Conservation (phyloP, 140 eudicot species). For the Cichorium intybus region DNA sequence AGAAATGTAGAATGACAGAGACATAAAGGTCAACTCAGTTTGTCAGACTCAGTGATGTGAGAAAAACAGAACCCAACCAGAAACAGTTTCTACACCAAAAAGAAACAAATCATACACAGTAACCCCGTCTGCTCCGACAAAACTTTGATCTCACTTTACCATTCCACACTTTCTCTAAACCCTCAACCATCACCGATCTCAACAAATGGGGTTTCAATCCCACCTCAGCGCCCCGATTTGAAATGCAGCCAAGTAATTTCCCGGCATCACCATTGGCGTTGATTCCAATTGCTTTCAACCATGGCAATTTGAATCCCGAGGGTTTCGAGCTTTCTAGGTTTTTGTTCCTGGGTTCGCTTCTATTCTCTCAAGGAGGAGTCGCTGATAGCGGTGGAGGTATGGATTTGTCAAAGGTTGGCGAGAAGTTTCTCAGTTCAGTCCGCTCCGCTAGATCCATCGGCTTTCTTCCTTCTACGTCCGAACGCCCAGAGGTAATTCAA, state of each 20-base stretch:
- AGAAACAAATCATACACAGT: background rate
- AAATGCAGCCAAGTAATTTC: conserved; percentile 53
- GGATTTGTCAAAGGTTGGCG: conserved; percentile 94
- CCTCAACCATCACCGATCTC: conserved; percentile 23
- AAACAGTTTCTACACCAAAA: background rate
- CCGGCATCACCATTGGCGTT: conserved; percentile 39
- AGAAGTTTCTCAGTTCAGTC: conserved; percentile 81
- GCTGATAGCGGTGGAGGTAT: conserved; percentile 47
- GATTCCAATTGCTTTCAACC: conserved; percentile 47
- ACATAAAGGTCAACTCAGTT: conserved; percentile 7
- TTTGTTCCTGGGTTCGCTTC: conserved; percentile 57
- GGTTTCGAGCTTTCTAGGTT: conserved; percentile 56
- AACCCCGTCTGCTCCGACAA: conserved; percentile 2
- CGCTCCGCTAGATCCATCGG: conserved; percentile 85
- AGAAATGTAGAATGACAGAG: conserved; percentile 1
- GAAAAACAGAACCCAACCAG: conserved; percentile 2
- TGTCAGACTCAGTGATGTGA: conserved; percentile 7
- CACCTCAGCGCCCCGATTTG: conserved; percentile 33
- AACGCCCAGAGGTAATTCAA: conserved; percentile 82
- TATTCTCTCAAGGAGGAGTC: conserved; percentile 51
- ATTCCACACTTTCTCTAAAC: conserved; percentile 5
- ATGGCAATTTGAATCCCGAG: conserved; percentile 35
- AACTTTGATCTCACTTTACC: conserved; percentile 16
- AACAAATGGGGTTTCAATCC: conserved; percentile 32
- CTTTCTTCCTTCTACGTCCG: conserved; percentile 52